These are phyloP conservation scores for Backusella tarrabulga DNA, from an alignment of 192 early-diverging fungal genomes.

Conservation along the genomic window DNA sequence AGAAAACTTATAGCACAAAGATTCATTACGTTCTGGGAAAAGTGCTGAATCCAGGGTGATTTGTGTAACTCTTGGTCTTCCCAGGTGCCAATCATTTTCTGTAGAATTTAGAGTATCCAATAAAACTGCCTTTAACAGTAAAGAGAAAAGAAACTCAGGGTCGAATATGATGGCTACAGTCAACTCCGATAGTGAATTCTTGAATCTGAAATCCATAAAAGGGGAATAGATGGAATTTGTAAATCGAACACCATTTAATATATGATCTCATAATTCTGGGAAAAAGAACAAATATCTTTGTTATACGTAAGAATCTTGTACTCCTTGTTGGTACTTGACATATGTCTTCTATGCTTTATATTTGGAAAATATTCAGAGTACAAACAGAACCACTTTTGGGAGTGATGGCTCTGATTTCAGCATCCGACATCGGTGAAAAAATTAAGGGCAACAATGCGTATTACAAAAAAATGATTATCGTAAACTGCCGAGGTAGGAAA, in stretches of 20 bases:
- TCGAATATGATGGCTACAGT: not conserved
- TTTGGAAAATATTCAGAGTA: not conserved
- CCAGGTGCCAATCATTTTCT: not conserved
- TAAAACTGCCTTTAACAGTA: not conserved
- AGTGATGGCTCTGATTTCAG: not conserved
- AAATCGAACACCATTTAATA: not conserved
- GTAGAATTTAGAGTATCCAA: not conserved
- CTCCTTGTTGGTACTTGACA: not conserved
- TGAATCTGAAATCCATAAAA: not conserved
- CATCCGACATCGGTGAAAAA: not conserved
- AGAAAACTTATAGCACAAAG: not conserved
- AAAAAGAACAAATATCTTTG: not conserved
- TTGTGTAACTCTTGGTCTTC: conserved; percentile 1
- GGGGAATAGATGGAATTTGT: not conserved
- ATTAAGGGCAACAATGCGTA: not conserved
- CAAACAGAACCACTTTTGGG: not conserved
- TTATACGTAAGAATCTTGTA: conserved; percentile 4
- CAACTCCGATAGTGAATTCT: not conserved
- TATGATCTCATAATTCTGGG: not conserved
- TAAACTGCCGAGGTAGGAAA: conserved; percentile 3
- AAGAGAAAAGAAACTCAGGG: not conserved
- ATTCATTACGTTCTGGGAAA: not conserved
- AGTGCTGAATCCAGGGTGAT: not conserved
- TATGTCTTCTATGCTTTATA: not conserved
- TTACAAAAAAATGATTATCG: not conserved